Evolutionary conservation across 139 green algal species (phyloP), one percentile per base, ranked within the genome.

Genomic region (Zygnema circumcarinatum): DNA sequence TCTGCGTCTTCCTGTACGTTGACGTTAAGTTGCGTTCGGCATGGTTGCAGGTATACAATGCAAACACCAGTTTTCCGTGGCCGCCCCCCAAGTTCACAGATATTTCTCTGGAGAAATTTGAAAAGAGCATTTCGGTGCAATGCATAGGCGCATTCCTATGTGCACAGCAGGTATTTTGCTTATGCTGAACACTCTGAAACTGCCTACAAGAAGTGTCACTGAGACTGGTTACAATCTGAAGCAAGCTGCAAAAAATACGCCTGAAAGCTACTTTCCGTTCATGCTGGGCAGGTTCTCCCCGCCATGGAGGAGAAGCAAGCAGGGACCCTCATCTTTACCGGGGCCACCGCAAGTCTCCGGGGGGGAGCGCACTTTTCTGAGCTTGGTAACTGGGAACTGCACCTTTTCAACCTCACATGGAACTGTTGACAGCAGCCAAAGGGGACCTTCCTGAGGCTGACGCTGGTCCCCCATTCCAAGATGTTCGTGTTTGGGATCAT

Each of bases 311-410:
- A 41, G 32, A 25, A 25, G 21, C 67, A 86, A n/a, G 79, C 53
- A 36, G 83, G 83, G 33, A 88, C 83, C 2, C 74, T 88, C 11
- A 74, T 88, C 69, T 85, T 88, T 54, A 88, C 83, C 21, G 83
- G 83, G 2, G 83, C 83, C 31, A 88, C 83, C 3, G 83, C 69
- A 2, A 53, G 72, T 1, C 25, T 86, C 20, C 69, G 83, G 1
- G 83, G 83, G 3, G 38, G 69, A 3, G 73, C 74, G 1, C 40
- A 75, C 36, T 74, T 88, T 87, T 11, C 67, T 2, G 38, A 56
- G 11, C 3, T 87, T 56, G 81, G 81, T 87, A 62, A 25, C 47
- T 62, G 47, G 7, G 7, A 62, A 16, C 47, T 62, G 47, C 16
- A 62, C 47, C 47, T 62, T 62, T 62, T 62, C 7, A 25, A 25